Evolutionary conservation across 495 filamentous ascomycete genomes (phyloP).

Genomic region (Tuber magnatum): DNA sequence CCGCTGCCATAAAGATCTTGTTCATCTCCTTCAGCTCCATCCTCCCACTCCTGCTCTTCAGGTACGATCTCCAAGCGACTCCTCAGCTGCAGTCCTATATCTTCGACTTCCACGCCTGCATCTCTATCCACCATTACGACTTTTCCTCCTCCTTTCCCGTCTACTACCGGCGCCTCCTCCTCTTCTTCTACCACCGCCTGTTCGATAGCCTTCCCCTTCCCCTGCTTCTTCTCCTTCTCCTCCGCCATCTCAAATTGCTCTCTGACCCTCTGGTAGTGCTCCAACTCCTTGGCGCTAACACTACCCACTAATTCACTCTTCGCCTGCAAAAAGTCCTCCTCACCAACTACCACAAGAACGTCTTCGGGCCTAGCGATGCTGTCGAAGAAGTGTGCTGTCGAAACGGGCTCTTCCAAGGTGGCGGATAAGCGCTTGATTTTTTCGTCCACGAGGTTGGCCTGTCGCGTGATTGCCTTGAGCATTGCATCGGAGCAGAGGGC

Average conservation of each 20-base stretch:
- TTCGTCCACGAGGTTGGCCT: conserved; percentile 72
- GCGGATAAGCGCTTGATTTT: conserved; percentile 58
- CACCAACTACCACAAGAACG: conserved; percentile 74
- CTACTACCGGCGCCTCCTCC: conserved; percentile 23
- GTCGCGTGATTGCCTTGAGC: conserved; percentile 94
- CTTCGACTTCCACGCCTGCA: conserved; percentile 18
- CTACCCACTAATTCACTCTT: conserved; percentile 79
- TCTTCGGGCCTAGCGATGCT: conserved; percentile 77
- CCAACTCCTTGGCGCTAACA: conserved; percentile 83
- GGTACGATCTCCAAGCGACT: conserved; percentile 20
- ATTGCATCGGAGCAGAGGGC: conserved; percentile 95
- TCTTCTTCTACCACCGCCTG: conserved; percentile 39
- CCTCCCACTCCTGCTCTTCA: conserved; percentile 35
- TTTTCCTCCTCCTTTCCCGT: conserved; percentile 49
- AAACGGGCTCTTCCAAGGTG: conserved; percentile 49
- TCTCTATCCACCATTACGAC: conserved; percentile 9
- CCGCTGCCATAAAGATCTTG: conserved; percentile 40
- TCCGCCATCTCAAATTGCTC: conserved; percentile 62
- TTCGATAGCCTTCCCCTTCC: conserved; percentile 51
- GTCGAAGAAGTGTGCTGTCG: conserved; percentile 90
- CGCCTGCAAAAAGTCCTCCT: conserved; percentile 76
- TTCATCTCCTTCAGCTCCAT: conserved; percentile 40
- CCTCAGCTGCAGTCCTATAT: conserved; percentile 9
- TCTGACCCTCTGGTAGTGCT: conserved; percentile 82
- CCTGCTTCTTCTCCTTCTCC: conserved; percentile 37